Conservation (phyloP, 352 stramenopile species). For the Phytophthora rubi region DNA sequence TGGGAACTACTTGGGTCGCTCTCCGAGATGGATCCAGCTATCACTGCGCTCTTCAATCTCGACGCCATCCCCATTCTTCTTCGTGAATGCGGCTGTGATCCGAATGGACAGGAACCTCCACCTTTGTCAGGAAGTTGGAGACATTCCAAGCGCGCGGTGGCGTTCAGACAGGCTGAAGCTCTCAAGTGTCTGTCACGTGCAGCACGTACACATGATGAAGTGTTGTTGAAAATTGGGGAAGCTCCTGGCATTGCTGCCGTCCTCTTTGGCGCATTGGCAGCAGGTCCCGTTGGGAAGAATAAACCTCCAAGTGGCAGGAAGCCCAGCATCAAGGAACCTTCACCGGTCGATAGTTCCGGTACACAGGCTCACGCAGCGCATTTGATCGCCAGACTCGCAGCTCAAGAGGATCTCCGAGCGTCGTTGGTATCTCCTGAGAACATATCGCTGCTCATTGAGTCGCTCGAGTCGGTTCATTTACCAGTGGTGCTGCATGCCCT, state of each 20-base stretch:
- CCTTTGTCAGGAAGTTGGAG: constrained; percentile 22
- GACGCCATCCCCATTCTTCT: constrained; percentile 64
- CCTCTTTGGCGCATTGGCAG: constrained; percentile 51
- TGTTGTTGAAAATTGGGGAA: constrained; percentile 70
- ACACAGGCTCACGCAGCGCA: constrained; percentile 66
- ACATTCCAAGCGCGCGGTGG: constrained; percentile 10
- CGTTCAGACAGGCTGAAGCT: constrained; percentile 54
- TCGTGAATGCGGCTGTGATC: constrained; percentile 46
- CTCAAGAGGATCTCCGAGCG: constrained; percentile 57
- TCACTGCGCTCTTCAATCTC: constrained; percentile 70
- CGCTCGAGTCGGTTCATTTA: constrained; percentile 74
- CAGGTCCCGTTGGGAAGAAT: constrained; percentile 3
- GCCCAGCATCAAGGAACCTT: constrained; percentile 2
- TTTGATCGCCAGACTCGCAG: constrained; percentile 60
- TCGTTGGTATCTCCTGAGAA: constrained; percentile 64
- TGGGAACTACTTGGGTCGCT: constrained; percentile 66
- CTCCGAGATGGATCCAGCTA: constrained; percentile 58
- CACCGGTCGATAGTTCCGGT: constrained; percentile 25
- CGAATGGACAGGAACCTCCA: constrained; percentile 2
- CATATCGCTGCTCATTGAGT: constrained; percentile 68
- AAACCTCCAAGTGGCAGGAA: constrained; percentile 7
- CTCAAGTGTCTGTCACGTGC: constrained; percentile 74
- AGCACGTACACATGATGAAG: constrained; percentile 60
- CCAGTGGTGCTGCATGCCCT: constrained; percentile 68
- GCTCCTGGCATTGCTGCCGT: constrained; percentile 45